Evolutionary conservation across 164 flowering plant genomes (phyloP).

Genomic region (Cinnamomum chago): DNA sequence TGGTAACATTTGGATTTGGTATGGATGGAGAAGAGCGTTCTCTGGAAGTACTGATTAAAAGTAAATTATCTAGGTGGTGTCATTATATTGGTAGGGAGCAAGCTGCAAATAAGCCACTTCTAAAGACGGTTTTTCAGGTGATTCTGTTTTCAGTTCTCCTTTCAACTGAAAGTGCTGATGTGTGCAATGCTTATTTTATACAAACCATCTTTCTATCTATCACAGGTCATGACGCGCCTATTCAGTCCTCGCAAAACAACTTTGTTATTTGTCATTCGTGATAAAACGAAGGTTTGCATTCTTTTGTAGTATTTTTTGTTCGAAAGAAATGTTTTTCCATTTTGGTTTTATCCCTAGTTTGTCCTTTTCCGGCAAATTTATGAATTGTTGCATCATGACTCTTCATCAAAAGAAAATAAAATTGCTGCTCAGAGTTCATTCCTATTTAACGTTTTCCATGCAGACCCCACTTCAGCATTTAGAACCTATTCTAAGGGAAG

Average conservation of each 20-base stretch:
- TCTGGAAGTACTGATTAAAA: conserved; percentile 4
- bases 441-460: conserved; percentile 10
- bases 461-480: conserved; percentile 57
- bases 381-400: background rate
- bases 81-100: conserved; percentile 73
- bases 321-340: background rate
- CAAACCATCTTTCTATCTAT: background rate
- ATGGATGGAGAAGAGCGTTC: background rate
- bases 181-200: background rate
- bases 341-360: background rate
- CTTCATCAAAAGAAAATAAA: background rate
- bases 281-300: conserved; percentile 51
- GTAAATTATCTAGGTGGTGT: conserved; percentile 46
- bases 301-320: background rate
- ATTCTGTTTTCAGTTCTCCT: background rate
- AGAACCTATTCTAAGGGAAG: conserved; percentile 55
- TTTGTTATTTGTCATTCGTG: conserved; percentile 58
- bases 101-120: conserved; percentile 63
- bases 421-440: background rate
- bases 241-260: conserved; percentile 68
- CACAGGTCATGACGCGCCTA: conserved; percentile 61
- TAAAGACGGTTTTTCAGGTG: conserved; percentile 70
- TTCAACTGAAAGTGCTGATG: background rate
- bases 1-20: background rate
- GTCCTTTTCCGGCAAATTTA: too few species aligned